These are phyloP conservation scores for Globisporangium nodosum DNA, from an alignment of 352 stramenopile species.

Conservation along the genomic window DNA sequence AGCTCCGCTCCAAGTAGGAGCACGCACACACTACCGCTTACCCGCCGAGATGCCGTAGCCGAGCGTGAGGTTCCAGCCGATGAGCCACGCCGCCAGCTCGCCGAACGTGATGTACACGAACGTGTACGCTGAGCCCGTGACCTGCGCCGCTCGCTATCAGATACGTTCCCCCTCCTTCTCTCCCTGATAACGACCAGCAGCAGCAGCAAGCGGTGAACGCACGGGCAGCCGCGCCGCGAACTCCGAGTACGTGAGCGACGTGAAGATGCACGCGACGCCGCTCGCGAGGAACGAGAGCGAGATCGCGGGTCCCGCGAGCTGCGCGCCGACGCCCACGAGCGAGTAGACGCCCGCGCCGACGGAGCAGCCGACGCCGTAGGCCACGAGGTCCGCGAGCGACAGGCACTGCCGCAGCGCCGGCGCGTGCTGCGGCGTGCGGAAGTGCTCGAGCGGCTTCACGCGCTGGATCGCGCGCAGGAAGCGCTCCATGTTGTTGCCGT, in stretches of 20 bases:
- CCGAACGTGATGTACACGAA: slow-evolving; percentile 88
- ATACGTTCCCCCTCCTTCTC: no score
- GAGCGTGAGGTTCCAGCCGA: slow-evolving; percentile 91
- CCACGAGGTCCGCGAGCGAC: slow-evolving; percentile 70
- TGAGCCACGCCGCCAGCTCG: slow-evolving; percentile 85
- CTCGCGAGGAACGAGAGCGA: slow-evolving; percentile 90
- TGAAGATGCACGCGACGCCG: slow-evolving; percentile 87
- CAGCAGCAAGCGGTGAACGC: slow-evolving; percentile 9
- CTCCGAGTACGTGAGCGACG: slow-evolving; percentile 89
- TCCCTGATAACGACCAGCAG: background rate
- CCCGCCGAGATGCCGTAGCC: slow-evolving; percentile 90
- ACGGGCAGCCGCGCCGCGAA: slow-evolving; percentile 83
- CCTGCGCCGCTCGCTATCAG: slow-evolving; percentile 18
- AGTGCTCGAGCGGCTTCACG: slow-evolving; percentile 66
- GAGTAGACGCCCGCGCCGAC: slow-evolving; percentile 92
- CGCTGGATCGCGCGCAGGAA: slow-evolving; percentile 54
- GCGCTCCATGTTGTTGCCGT: slow-evolving; percentile 22
- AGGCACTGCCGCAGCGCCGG: slow-evolving; percentile 58
- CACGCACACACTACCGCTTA: slow-evolving; percentile 13
- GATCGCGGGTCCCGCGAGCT: slow-evolving; percentile 83
- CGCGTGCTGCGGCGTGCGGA: slow-evolving; percentile 24
- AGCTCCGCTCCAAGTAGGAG: background rate
- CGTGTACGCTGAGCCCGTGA: slow-evolving; percentile 87
- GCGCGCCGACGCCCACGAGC: slow-evolving; percentile 79
- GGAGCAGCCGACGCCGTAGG: slow-evolving; percentile 89